Conservation (phyloP, 352 stramenopile species). For the Globisporangium carolinianum region DNA sequence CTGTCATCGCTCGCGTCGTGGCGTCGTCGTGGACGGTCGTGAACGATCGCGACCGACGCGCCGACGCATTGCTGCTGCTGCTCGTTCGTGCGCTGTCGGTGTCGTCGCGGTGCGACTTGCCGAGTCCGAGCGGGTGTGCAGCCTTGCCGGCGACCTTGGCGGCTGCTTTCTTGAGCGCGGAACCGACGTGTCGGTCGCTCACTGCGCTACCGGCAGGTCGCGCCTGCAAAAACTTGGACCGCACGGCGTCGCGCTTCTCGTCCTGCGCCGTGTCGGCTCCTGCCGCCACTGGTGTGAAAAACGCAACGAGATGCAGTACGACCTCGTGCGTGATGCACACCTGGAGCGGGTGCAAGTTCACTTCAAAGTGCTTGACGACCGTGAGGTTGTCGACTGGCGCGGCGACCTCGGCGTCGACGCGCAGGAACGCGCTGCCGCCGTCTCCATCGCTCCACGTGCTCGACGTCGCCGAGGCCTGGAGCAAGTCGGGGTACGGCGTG, state of each 20-base stretch:
- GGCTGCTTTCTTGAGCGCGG: conserved; percentile 44
- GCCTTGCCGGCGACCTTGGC: conserved; percentile 56
- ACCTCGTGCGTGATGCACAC: conserved; percentile 77
- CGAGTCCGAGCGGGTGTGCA: conserved; percentile 41
- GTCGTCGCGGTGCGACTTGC: conserved; percentile 20
- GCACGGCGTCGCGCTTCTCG: conserved; percentile 47
- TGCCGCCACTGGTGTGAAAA: conserved; percentile 20
- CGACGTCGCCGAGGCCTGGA: conserved; percentile 32
- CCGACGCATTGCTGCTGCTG: background rate
- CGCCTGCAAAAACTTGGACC: conserved; percentile 52
- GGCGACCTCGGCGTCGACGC: conserved; percentile 67
- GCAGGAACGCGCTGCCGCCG: conserved; percentile 61
- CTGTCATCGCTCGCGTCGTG: conserved; percentile 23
- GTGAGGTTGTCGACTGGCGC: conserved; percentile 47
- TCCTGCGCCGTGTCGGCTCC: conserved; percentile 27
- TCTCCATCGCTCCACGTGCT: conserved; percentile 55
- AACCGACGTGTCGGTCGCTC: conserved; percentile 33
- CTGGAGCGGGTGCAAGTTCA: conserved; percentile 83
- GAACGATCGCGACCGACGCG: conserved; percentile 8
- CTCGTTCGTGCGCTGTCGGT: background rate
- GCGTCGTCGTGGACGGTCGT: conserved; percentile 31
- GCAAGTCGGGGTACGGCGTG: conserved; percentile 66
- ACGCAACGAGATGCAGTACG: conserved; percentile 59
- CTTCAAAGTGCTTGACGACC: conserved; percentile 76
- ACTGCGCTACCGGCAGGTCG: conserved; percentile 13